Percentiles rank a stretch among this genome's conserved stretches.
phyloP scores from a whole-genome alignment of 1,139 yeast genomes.

The Maudiozyma humilis region DNA sequence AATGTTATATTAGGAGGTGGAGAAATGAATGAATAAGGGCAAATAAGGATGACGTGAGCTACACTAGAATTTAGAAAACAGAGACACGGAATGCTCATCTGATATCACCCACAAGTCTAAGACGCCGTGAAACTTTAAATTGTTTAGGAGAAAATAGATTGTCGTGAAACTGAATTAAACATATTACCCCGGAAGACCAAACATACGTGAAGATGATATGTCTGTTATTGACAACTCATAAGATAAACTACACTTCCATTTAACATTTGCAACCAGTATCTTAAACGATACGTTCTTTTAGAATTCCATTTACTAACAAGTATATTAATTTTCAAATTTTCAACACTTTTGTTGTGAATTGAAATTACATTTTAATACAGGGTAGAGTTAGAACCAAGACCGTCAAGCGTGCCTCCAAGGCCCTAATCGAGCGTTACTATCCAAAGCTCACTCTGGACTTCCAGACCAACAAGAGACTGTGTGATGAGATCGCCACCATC shows the following conservation, averaged over 20 bases:
- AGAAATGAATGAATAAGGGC: not conserved
- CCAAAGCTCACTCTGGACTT: conserved; percentile 99
- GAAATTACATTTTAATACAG: conserved; percentile 34
- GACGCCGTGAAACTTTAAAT: not conserved
- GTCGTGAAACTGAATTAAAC: too few relatives aligned
- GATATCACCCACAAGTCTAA: not conserved
- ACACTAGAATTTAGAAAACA: not conserved
- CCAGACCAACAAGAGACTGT: conserved; percentile 99
- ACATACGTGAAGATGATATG: too few relatives aligned
- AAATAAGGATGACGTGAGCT: not conserved
- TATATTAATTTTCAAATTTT: not conserved
- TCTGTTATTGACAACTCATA: too few relatives aligned
- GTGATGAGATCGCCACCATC: conserved; percentile 96
- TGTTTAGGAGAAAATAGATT: too few relatives aligned
- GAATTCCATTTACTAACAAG: conserved; percentile 2
- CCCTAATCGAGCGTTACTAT: conserved; percentile 98
- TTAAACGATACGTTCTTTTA: too few relatives aligned
- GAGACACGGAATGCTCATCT: not conserved
- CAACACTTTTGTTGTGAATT: not conserved
- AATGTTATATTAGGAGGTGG: not conserved
- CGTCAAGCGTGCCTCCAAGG: conserved; percentile 99
- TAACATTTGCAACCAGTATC: too few relatives aligned
- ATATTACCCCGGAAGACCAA: too few relatives aligned
- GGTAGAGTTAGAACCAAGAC: conserved; percentile 99
- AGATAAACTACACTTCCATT: too few relatives aligned